These are phyloP conservation scores for Cladosporium cucumerinum DNA, from an alignment of 2,329 filamentous ascomycete genomes.

Conservation along the genomic window DNA sequence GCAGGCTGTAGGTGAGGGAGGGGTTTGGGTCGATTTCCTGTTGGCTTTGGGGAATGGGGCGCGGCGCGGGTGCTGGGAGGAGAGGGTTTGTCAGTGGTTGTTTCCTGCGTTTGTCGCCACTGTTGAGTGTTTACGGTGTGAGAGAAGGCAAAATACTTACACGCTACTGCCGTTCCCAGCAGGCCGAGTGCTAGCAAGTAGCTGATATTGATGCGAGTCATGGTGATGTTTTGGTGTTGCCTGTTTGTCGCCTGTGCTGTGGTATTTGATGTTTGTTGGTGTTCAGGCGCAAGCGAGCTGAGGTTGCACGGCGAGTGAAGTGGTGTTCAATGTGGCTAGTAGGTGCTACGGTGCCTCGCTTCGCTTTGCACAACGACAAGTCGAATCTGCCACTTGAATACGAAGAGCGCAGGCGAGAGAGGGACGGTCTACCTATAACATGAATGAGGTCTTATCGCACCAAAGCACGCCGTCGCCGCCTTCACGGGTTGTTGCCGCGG, in stretches of 20 bases:
- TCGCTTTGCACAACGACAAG: background rate
- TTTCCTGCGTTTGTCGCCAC: background rate
- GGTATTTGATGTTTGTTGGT: background rate
- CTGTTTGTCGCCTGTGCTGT: background rate
- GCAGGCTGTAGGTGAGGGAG: conserved; percentile 14
- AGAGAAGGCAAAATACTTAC: background rate
- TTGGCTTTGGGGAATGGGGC: background rate
- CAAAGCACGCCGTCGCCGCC: background rate
- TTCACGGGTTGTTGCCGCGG: background rate
- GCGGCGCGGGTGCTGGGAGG: background rate
- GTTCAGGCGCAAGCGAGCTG: background rate
- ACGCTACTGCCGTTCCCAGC: background rate
- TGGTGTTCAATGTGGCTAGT: background rate
- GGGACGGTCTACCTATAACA: background rate
- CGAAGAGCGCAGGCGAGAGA: background rate
- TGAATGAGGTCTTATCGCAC: conserved; percentile 7
- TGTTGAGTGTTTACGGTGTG: background rate
- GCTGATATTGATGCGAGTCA: conserved; percentile 1
- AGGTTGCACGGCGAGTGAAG: background rate
- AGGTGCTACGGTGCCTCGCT: background rate
- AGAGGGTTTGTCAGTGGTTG: background rate
- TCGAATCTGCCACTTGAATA: background rate
- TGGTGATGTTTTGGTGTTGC: background rate
- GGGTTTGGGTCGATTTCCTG: conserved; percentile 8
- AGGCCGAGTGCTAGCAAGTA: conserved; percentile 3